Evolutionary conservation across 352 stramenopile species (phyloP).

Genomic region (Peronospora tabacina): DNA sequence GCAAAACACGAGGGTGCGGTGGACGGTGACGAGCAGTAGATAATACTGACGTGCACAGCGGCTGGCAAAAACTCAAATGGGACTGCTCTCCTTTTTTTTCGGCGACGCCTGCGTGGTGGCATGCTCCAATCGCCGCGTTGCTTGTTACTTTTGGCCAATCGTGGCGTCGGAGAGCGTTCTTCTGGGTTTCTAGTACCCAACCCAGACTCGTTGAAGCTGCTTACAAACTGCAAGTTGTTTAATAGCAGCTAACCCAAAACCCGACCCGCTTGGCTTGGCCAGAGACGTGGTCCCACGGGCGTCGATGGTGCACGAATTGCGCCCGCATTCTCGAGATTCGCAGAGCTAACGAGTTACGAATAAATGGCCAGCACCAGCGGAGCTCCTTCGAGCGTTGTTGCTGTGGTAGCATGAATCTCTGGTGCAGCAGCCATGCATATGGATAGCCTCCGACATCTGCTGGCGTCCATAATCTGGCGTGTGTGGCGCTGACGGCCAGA

Average conservation of each 20-base stretch:
- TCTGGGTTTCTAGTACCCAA: constrained; percentile 15
- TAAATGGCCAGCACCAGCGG: background rate
- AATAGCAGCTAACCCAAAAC: constrained; percentile 8
- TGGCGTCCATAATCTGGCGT: constrained; percentile 15
- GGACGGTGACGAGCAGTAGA: background rate
- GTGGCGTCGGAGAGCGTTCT: constrained; percentile 16
- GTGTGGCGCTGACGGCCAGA: constrained; percentile 9
- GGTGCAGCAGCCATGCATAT: constrained; percentile 17
- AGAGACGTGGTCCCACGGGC: constrained; percentile 3
- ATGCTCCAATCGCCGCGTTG: constrained; percentile 13
- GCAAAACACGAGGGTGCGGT: background rate
- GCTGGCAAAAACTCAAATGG: constrained; percentile 67
- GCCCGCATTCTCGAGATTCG: background rate
- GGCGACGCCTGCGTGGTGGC: background rate
- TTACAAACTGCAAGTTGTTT: constrained; percentile 20
- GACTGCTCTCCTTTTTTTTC: constrained; percentile 30
- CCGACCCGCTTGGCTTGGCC: constrained; percentile 6
- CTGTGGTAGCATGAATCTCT: constrained; percentile 8
- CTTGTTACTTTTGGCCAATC: constrained; percentile 27
- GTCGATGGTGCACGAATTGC: background rate
- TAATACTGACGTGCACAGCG: constrained; percentile 26
- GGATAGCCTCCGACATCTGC: constrained; percentile 13
- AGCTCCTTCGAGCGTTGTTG: constrained; percentile 2
- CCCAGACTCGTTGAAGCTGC: constrained; percentile 16
- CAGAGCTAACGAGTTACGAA: background rate